Evolutionary conservation across 2,329 filamentous ascomycete species (phyloP).

Genomic region (Incumbomyces lentus): DNA sequence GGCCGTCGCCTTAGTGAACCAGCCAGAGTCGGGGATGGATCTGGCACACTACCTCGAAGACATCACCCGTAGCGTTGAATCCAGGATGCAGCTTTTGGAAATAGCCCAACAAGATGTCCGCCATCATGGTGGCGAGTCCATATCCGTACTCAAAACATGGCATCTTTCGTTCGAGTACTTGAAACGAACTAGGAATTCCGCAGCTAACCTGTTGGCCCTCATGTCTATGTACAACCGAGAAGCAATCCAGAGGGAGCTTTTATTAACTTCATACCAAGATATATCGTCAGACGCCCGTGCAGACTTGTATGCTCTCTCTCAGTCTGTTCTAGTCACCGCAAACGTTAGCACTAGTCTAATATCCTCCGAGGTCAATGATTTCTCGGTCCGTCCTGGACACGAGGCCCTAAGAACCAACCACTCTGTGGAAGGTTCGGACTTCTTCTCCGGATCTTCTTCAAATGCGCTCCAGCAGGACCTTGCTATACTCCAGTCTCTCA

Average conservation of each 20-base stretch:
- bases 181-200: conserved; percentile 10
- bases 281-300: too few relatives aligned
- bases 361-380: too few relatives aligned
- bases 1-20: conserved; percentile 22
- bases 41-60: conserved; percentile 16
- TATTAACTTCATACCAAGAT: conserved; percentile 12
- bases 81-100: conserved; percentile 18
- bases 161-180: conserved; percentile 27
- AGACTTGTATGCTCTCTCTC: too few relatives aligned
- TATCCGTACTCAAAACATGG: conserved; percentile 28
- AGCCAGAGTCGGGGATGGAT: conserved; percentile 11
- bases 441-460: not conserved
- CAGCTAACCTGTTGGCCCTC: conserved; percentile 21
- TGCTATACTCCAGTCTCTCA: conserved; percentile 14
- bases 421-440: not conserved
- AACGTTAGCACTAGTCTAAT: too few relatives aligned
- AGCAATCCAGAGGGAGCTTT: conserved; percentile 22
- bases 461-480: conserved; percentile 14
- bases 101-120: conserved; percentile 5
- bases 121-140: conserved; percentile 22
- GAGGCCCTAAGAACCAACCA: conserved; percentile 12
- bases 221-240: conserved; percentile 24
- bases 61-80: conserved; percentile 19
- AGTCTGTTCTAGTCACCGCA: too few relatives aligned
- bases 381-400: too few relatives aligned